Percentiles rank a stretch among this genome's conserved stretches.
Evolutionary conservation across 176 grass and related monocot species (phyloP).

Genomic region (Oryza brachyantha): DNA sequence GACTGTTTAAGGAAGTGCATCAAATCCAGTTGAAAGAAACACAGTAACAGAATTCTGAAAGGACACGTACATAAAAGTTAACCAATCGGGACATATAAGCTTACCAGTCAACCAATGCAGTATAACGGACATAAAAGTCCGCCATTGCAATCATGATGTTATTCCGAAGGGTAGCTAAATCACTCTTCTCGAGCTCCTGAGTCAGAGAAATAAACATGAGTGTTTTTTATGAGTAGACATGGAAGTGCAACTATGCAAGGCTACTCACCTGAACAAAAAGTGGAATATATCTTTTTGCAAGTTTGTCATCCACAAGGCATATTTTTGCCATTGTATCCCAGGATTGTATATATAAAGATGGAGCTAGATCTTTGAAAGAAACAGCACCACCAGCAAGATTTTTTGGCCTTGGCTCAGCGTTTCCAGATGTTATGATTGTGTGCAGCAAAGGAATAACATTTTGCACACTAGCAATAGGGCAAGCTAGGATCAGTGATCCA

Average conservation of each 20-base stretch:
- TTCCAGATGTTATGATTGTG: constrained; percentile 81
- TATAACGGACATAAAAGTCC: constrained; percentile 95
- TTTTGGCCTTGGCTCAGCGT: constrained; percentile 57
- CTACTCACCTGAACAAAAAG: constrained; percentile 85
- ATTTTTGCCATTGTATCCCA: constrained; percentile 95
- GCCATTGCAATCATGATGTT: constrained; percentile 93
- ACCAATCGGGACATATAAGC: constrained; percentile 15
- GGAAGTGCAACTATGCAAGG: background rate
- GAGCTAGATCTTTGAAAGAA: constrained; percentile 78
- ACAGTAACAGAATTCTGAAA: constrained; percentile 1
- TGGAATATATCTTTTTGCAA: constrained; percentile 90
- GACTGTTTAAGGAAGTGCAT: constrained; percentile 1
- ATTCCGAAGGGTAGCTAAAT: constrained; percentile 79
- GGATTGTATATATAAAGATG: constrained; percentile 79
- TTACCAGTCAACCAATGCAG: constrained; percentile 89
- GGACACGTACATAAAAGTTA: background rate
- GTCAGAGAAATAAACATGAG: constrained; percentile 39
- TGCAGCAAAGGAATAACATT: constrained; percentile 70
- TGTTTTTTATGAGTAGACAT: constrained; percentile 27
- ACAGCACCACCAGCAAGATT: constrained; percentile 51
- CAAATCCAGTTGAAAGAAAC: constrained; percentile 20
- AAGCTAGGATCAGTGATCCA: constrained; percentile 82
- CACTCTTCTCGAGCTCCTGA: constrained; percentile 92
- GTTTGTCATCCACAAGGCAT: constrained; percentile 85
- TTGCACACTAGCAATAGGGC: constrained; percentile 63